Evolutionary conservation across 2,329 filamentous ascomycete species (phyloP).

Genomic region (Ceratocystis cubensis): DNA sequence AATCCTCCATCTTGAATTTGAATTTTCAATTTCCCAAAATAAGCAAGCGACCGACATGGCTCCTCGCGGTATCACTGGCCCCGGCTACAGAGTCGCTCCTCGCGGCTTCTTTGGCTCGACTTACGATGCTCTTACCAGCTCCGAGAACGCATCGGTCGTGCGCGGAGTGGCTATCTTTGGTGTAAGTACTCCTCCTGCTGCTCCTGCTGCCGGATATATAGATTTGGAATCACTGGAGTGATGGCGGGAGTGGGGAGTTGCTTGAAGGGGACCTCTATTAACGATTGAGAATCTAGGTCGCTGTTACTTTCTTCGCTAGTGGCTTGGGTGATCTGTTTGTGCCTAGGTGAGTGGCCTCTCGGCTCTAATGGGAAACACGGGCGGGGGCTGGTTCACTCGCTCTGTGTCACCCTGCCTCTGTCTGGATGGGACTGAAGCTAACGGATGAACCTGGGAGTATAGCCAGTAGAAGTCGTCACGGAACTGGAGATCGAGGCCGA

Average conservation of each 20-base stretch:
- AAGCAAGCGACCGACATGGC: constrained; percentile 6
- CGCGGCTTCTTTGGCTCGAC: constrained; percentile 42
- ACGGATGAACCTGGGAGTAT: neutral
- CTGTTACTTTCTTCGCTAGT: constrained; percentile 54
- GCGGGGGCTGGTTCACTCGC: neutral
- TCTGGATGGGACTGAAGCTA: neutral
- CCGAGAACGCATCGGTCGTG: constrained; percentile 58
- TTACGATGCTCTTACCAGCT: constrained; percentile 50
- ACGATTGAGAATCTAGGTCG: constrained; percentile 34
- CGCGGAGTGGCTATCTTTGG: constrained; percentile 56
- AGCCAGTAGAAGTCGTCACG: neutral
- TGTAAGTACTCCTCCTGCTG: constrained; percentile 35
- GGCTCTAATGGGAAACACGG: neutral
- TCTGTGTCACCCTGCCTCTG: neutral
- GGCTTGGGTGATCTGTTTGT: constrained; percentile 46
- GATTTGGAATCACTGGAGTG: neutral
- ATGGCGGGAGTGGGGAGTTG: neutral
- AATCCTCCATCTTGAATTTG: too few relatives aligned
- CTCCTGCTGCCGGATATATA: neutral
- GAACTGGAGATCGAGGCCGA: neutral
- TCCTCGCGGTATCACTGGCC: constrained; percentile 19
- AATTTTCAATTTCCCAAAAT: too few relatives aligned
- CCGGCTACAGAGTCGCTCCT: constrained; percentile 21
- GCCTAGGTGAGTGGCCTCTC: constrained; percentile 41
- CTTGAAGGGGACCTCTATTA: neutral